Base-by-base conservation (phyloP, 306 rosid species). In the Myrica gale region DNA sequence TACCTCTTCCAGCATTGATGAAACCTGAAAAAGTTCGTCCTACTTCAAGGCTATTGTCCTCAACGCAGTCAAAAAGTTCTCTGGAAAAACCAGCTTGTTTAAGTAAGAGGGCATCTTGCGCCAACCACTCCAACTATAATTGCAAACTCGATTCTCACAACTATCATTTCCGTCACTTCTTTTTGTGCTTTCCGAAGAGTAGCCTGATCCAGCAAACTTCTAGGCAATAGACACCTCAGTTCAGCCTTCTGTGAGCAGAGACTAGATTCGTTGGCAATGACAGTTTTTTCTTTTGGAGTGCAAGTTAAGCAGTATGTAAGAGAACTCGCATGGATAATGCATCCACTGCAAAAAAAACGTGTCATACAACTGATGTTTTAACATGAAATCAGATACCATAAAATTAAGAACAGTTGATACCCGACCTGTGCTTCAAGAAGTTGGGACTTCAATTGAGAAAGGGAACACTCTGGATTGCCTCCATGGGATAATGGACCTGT, bases 81-180 rank as follows among this genome's bases (percentile, higher is more conserved):
- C 97, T 0, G 99, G 97, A 73, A 95, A 95, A 74, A 92, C 89
- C 83, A 95, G 88, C 77, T 84, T 89, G 88, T 81, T 80, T 58
- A 75, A 75, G 74, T 92, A 95, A 41, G 92, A 88, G 53, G 99
- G 99, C 71, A 58, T 83, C 83, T 88, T 92, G 72, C 97, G 93
- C 69, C 82, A 87, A 78, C 97, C 99, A 70, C 97, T 92, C 99
- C 99, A 95, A 80, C 99, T 95, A 74, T 92, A 90, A 80, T 82
- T 87, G 79, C 84, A 74, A 75, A 68, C 76, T 79, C 51, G 84
- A 56, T 81, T 75, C 39, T 76, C 81, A 81, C 56, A 41, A 61
- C 65, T 72, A 48, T 79, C 86, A 44, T 80, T 85, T 76, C 74
- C 89, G 78, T 73, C 80, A 11, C 72, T 71, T 54, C 77, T 84